Evolutionary conservation across 2,329 filamentous ascomycete genomes (phyloP), one percentile per base, ranked within the genome.

Genomic region (Botrytis pseudocinerea): DNA sequence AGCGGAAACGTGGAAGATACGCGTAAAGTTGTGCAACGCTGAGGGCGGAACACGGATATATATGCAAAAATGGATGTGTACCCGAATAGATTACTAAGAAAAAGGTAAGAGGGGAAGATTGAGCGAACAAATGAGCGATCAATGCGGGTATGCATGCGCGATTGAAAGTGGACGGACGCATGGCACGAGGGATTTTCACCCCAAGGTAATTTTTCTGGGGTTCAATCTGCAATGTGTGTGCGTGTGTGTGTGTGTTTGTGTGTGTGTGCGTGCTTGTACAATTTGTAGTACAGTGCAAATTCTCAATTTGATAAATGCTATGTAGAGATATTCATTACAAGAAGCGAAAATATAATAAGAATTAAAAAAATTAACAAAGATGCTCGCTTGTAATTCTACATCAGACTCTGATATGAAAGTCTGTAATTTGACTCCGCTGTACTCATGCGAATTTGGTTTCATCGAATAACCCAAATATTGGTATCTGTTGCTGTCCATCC

Each of bases 401-500:
- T 4, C 25, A 42, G 65, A 69, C n/a, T 2, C 4, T 18, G 25
- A 66, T 9, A 4, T 18, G n/a, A 66, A 20, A 68, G 46, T 44
- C 65, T 69, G 38, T 69, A 18, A 40, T 40, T 51, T 25, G 18
- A 57, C 65, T 32, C 65, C 65, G 5, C 38, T 32, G 16, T 57
- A 35, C 35, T 42, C 65, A 69, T 69, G 38, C n/a, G 28, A 69
- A 68, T 28, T 69, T 22, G 48, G 35, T 32, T 22, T 57, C n/a
- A 57, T 14, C 14, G 10, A 54, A 68, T 12, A 57, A 42, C 18
- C 35, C 65, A 57, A 59, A 25, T 44, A 16, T 54, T 69, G 65
- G 65, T 57, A 69, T 57, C 48, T 57, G n/a, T 69, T 42, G 64
- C 64, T 44, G 28, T 44, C 42, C 48, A 42, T 57, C 25, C 65